Base-by-base conservation (phyloP, 2,329 filamentous ascomycete genomes). In the Zalaria obscura region DNA sequence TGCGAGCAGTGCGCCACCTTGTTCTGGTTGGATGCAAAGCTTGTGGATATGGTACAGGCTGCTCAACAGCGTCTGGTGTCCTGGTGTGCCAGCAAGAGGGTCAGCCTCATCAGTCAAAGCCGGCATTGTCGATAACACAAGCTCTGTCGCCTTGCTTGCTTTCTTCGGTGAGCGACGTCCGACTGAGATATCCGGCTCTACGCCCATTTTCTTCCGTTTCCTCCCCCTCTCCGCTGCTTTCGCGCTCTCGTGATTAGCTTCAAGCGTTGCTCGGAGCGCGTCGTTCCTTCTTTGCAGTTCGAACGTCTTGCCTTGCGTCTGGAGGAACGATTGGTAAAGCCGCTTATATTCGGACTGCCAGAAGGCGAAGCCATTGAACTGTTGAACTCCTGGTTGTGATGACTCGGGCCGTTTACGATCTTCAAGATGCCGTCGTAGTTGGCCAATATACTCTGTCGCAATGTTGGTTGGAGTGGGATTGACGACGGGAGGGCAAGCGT, bases 371-470 rank as follows among this genome's bases (percentile, higher is more conserved):
- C 29, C 7, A n/a, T 32, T n/a, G 7, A 32, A n/a, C 7, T 32
- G 29, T 7, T n/a, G 29, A 32, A 7, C 7, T 7, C 29, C 7
- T 7, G 29, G n/a, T 7, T n/a, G 7, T n/a, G n/a, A n/a, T 32
- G 29, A 7, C 7, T 32, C 29, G 7, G 7, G 29, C n/a, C 29
- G 7, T 32, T n/a, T 7, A n/a, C 29, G 3, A 62, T 52, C 49
- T 27, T 45, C 52, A 38, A 55, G 53, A 25, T 65, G 60, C 36
- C 53, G 49, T 11, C 59, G 58, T 5, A 68, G 48, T 8, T 53
- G 48, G 2, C 52, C 36, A 3, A 48, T 9, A 25, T 41, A 41
- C 9, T 41, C 40, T 41, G 59, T 47, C 29, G 43, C 27, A 26
- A 31, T 25, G 25, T 52, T 48, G 27, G 5, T 18, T n/a, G 38